Base-by-base conservation (phyloP, 78 protist species). In the Ministeria vibrans region DNA sequence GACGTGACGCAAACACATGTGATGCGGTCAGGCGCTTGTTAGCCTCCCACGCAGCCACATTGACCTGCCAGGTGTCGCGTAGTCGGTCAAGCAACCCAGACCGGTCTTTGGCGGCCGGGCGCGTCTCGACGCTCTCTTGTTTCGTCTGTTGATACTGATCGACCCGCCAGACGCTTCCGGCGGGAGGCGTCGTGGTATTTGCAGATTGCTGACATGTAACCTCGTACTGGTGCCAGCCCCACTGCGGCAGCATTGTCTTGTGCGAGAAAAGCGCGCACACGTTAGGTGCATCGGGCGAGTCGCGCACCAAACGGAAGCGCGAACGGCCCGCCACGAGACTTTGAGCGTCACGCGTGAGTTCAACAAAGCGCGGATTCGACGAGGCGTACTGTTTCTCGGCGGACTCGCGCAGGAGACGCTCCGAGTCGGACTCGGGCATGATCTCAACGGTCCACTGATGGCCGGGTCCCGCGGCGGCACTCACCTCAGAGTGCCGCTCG, bases 1-100 rank as follows among this genome's bases (percentile, higher is more conserved):
- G 82, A 2, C 82, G 68, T 7, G 71, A 59, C 28, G 41, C 75
- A 27, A 64, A 78, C 45, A 66, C 59, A 61, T 78, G 82, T n/a
- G 62, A 51, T 5, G 34, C 46, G 0, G 32, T 78, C 38, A 78
- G 7, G 51, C 75, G 72, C 63, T 64, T 36, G 82, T 78, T 78
- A 13, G 82, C 53, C 15, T 78, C 75, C 82, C 82, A 78, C 20
- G 76, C 76, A 25, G 43, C n/a, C 7, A 49, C 6, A 7, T 73
- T 44, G 42, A 73, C 42, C 41, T 73, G 38, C 36, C 36, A 27
- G 15, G 32, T 49, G 61, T 73, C 61, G 53, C 51, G 9, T 18
- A 73, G 71, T 7, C 71, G 71, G 20, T 34, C 34, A 15, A 63
- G 34, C 4, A 63, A 32, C n/a, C 71, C 71, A 25, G 43, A 34